Evolutionary conservation across 1,284 basidiomycete species (phyloP), one percentile per base, ranked within the genome.

Genomic region (Fomitopsis palustris): DNA sequence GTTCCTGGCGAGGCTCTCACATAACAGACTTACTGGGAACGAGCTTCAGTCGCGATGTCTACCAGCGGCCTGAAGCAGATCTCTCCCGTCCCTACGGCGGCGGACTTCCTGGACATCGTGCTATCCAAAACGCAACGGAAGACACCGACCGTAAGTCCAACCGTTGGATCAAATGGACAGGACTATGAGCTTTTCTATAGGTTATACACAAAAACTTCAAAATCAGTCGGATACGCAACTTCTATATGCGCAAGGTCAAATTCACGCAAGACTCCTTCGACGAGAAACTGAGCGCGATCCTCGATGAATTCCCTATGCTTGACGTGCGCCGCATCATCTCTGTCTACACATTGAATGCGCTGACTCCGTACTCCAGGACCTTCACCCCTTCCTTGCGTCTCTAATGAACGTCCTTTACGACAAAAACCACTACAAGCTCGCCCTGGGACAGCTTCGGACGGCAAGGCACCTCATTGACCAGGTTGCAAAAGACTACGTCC

Each of bases 221-320:
- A 82, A 99, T 99, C 74, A 94, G 92, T 63, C 88, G 95, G 57
- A 96, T 95, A 73, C 85, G 94, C 59, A 89, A 92, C 67, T 92
- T 98, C 75, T 98, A 99, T 78, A 98, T 98, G 96, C 88, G 96
- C 74, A 99, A 98, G 77, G 96, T 99, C 78, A 99, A 98, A 79
- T 99, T 98, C 76, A 97, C 96, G 1, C 96, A 98, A 75, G 95
- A 98, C 73, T 85, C 93, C 16, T 98, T 99, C 68, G 95, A 96
- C 66, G 96, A 99, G 77, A 98, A 98, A 75, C 85, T 99, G 37
- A 89, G 90, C 60, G 90, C 89, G 37, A 99, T 99, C 70, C 79
- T 99, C 67, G 85, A 86, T 51, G 96, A 99, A 74, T 99, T 99
- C 76, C 96, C 96, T 19, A 89, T 98, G 75, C 89, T 99, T 59